Evolutionary conservation across 306 rosid species (phyloP), one percentile per base, ranked within the genome.

Genomic region (Prosopis cineraria): DNA sequence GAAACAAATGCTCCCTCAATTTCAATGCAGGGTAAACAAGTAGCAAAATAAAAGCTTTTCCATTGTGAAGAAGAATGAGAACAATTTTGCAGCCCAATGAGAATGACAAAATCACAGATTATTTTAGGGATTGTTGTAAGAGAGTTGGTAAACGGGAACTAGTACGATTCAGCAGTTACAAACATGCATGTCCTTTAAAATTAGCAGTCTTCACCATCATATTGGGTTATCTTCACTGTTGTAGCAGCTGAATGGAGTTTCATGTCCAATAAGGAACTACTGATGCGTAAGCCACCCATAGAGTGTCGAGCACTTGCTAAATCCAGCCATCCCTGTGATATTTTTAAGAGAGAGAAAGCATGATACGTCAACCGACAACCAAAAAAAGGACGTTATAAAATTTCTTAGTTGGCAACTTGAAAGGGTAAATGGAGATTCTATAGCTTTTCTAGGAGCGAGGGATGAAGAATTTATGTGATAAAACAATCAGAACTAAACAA

Each of bases 251-350:
- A 34, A 79, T 88, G 94, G 13, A 47, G 24, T 60, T 93, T 95
- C 79, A 93, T 84, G 81, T 95, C 89, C 90, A 95, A 84, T 70
- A 93, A 43, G 30, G 93, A 81, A 78, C 86, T 77, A 77, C 83
- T 95, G 62, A 93, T 72, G 12, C 98, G 94, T 11, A 89, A 85
- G 22, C 82, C 84, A 41, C 97, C 98, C 98, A 92, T 94, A 53
- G 98, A 92, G 84, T 88, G 89, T 29, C 92, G 85, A 45, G 97
- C 97, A 80, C 97, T 87, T 0, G 97, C 97, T 60, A 94, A 82
- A n/a, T 94, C 97, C 66, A 92, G 68, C 97, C 97, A 94, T 53
- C 95, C 98, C 98, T 94, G 27, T 68, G 25, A 68, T 56, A 13
- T 55, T 10, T 48, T 48, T 48, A 52, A 20, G 4, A 52, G 50